Percentiles rank a stretch among this genome's conserved stretches.
phyloP scores from a whole-genome alignment of 768 basidiomycete genomes.

The Strobilomyces dryophilus region DNA sequence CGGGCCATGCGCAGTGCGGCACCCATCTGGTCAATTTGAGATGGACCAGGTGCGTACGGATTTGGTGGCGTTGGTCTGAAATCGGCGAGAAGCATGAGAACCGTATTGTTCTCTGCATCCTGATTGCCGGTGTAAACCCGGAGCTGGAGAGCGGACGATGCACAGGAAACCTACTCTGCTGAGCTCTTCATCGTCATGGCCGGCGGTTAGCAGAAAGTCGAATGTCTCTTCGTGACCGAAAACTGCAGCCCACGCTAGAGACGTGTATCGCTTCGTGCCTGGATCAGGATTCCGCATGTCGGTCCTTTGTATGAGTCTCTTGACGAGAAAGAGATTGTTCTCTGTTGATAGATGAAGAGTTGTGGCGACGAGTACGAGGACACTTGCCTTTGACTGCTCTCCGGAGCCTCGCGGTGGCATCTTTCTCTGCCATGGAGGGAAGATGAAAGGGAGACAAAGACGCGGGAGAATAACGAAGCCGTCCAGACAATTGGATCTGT shows the following conservation, averaged over 20 bases:
- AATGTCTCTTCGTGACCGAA: conserved; percentile 91
- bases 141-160: conserved; percentile 3
- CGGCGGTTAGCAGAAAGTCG: conserved; percentile 78
- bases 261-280: conserved; percentile 71
- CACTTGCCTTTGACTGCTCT: conserved; percentile 72
- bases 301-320: conserved; percentile 77
- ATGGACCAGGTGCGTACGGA: conserved; percentile 43
- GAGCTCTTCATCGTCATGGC: conserved; percentile 92
- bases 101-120: conserved; percentile 92
- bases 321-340: conserved; percentile 92
- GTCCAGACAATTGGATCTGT: conserved; percentile 23
- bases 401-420: conserved; percentile 67
- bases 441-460: conserved; percentile 22
- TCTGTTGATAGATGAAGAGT: conserved; percentile 46
- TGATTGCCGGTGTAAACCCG: conserved; percentile 31
- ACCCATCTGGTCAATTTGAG: conserved; percentile 59
- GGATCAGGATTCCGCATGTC: conserved; percentile 92
- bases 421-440: conserved; percentile 73
- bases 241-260: conserved; percentile 87
- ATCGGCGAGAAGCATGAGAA: conserved; percentile 90
- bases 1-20: conserved; percentile 84
- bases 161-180: conserved; percentile 61
- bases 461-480: conserved; percentile 18
- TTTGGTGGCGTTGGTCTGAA: conserved; percentile 51
- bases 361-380: background rate